Conservation (phyloP, 495 filamentous ascomycete genomes). For the Articulospora tetracladia region DNA sequence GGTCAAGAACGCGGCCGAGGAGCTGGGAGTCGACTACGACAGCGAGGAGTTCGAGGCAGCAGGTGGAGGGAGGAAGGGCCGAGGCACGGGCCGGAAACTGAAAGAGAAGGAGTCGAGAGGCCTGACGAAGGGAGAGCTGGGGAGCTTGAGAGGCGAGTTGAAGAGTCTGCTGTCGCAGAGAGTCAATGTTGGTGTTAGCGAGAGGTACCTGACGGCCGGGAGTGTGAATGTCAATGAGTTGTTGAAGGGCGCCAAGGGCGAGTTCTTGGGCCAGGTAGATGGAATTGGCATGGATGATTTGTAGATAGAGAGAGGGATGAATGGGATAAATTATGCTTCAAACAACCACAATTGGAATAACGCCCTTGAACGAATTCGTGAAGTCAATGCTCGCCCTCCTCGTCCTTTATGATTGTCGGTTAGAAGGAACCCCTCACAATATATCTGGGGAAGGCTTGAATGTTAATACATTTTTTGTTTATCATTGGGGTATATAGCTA, state of each 20-base stretch:
- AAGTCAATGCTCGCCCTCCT: too few species aligned
- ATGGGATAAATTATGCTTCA: too few species aligned
- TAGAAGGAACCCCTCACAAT: too few species aligned
- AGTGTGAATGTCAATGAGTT: constrained; percentile 79
- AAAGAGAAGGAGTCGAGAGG: constrained; percentile 67
- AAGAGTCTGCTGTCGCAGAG: constrained; percentile 64
- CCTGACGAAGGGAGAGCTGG: constrained; percentile 68
- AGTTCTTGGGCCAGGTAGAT: constrained; percentile 63
- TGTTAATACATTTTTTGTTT: too few species aligned
- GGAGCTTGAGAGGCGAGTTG: constrained; percentile 56
- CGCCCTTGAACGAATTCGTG: too few species aligned
- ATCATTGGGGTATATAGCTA: too few species aligned
- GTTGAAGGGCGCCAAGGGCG: constrained; percentile 55
- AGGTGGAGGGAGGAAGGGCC: constrained; percentile 59
- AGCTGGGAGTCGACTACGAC: constrained; percentile 91
- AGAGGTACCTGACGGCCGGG: constrained; percentile 79
- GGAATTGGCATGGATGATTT: constrained; percentile 31
- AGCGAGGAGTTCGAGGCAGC: constrained; percentile 72
- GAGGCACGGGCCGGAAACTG: constrained; percentile 63
- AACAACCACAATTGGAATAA: too few species aligned
- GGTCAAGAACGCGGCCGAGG: constrained; percentile 80
- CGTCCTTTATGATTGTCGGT: too few species aligned
- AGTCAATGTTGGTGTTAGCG: constrained; percentile 89
- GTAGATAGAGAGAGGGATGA: too few species aligned
- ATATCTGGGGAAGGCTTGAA: too few species aligned